Percentiles rank a stretch among this genome's conserved stretches.
Evolutionary conservation across 331 rosid genomes (phyloP).

Genomic region (Cydonia oblonga): DNA sequence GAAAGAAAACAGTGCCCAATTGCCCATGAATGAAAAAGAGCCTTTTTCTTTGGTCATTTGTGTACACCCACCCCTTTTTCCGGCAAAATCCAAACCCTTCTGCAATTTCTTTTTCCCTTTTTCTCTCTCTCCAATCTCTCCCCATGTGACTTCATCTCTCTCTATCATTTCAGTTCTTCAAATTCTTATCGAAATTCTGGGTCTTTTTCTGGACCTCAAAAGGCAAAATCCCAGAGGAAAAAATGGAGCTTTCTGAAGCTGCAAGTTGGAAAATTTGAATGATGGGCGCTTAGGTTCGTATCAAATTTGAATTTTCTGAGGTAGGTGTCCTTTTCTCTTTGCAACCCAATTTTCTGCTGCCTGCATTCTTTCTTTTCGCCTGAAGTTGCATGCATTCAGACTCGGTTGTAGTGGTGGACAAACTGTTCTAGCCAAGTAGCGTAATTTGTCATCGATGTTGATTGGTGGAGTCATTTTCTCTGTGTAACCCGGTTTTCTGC

Average conservation of each 20-base stretch:
- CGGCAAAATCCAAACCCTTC: constrained; percentile 21
- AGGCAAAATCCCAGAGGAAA: constrained; percentile 11
- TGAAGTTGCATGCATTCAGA: not conserved
- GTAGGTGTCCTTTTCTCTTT: constrained; percentile 13
- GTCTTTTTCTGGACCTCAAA: constrained; percentile 10
- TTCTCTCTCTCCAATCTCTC: not conserved
- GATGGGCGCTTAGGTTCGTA: constrained; percentile 3
- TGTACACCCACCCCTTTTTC: constrained; percentile 1
- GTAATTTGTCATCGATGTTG: not conserved
- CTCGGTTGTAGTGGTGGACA: not conserved
- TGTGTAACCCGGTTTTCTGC: not conserved
- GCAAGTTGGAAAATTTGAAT: constrained; percentile 13
- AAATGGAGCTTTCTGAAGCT: constrained; percentile 22
- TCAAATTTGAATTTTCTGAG: not conserved
- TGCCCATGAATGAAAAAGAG: not conserved
- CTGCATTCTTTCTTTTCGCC: not conserved
- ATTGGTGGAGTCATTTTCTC: not conserved
- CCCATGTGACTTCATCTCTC: constrained; percentile 30
- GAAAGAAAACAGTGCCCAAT: not conserved
- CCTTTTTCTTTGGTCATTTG: not conserved
- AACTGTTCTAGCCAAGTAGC: not conserved
- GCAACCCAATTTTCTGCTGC: not conserved
- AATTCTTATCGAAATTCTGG: constrained; percentile 12
- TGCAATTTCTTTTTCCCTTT: not conserved
- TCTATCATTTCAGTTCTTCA: not conserved